Base-by-base conservation (phyloP, 345 rosid species). In the Ailanthus altissimus region DNA sequence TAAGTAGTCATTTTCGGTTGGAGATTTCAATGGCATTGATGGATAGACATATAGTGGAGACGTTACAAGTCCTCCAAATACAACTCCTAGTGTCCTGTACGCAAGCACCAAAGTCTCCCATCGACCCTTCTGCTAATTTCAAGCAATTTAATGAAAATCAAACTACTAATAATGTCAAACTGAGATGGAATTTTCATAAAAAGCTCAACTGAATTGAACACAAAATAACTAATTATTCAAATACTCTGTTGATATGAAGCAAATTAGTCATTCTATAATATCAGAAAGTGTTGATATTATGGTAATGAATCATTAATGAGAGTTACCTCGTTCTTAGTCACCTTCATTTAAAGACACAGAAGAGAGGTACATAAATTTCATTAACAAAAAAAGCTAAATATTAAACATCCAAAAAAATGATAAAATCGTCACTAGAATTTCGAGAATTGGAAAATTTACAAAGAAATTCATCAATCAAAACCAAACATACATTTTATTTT, bases 61-160 rank as follows among this genome's bases (percentile, higher is more conserved):
- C 26, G 93, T 91, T 20, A 89, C 96, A 13, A 91, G 85, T n/a
- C 93, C 92, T 60, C 95, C 93, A 79, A 89, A 91, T 15, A 89
- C 95, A 7, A 91, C 90, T 73, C 92, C 94, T 2, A 90, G 76
- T 43, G 92, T 90, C 87, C 76, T 86, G 82, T 87, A 88, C 10
- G 91, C 91, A 54, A 86, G 82, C 8, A 82, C 20, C 75, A 86
- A 42, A 66, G 72, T 78, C 67, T 69, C 82, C 87, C 85, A 70
- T 79, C 70, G 72, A 75, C 84, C 65, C 21, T 28, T 81, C 42
- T 79, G 78, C 90, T 84, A 56, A 40, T 67, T 47, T 68, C 64
- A 26, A 54, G 51, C 6, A 58, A 65, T 5, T n/a, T 51, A 45
- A 64, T 58, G 18, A 65, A 5, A n/a, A 23, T 46, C 21, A 7